Base-by-base conservation (phyloP, 768 basidiomycete species). In the Rhizopogon salebrosus region DNA sequence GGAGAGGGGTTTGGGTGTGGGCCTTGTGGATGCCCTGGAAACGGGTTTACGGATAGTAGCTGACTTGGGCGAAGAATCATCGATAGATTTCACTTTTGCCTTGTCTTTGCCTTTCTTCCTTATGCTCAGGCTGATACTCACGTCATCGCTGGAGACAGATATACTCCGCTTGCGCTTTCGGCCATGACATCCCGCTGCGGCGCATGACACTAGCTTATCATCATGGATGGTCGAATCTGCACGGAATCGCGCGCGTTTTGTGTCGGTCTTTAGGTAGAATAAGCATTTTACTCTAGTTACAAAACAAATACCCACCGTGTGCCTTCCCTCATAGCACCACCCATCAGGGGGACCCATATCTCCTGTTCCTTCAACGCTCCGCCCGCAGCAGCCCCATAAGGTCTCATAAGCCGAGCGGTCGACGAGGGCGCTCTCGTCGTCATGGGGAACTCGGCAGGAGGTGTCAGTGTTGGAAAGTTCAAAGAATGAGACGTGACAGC, bases 291-390 rank as follows among this genome's bases (percentile, higher is more conserved):
- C 2, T 3, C 31, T 13, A 31, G 31, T 22, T 27, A 37, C 11
- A 3, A 51, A 24, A 41, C 42, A 51, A 23, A 11, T 14, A 46
- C 62, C 53, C 39, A 77, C 82, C 7, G 89, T 90, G 64, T 92
- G 89, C 65, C 77, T 80, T 3, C 89, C 89, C 64, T 91, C 88
- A 60, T 89, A 91, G 61, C 89, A 92, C 87, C 87, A 92, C 1
- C 89, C 89, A 62, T 89, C 87, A 1, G 89, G 89, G 1, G 89
- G 89, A 0, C 89, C 89, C 71, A 85, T 85, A 56, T 88, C 85
- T 1, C 89, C 89, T 57, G 85, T 82, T 0, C 89, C 89, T 23
- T 88, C 83, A 6, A 83, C 84, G 0, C 79, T 84, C 61, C 77
- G 74, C 7, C 80, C 85, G 65, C 89, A 92, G 69, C 89, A 92